Conservation (phyloP, 2,329 filamentous ascomycete genomes). For the Coleophoma cylindrospora region DNA sequence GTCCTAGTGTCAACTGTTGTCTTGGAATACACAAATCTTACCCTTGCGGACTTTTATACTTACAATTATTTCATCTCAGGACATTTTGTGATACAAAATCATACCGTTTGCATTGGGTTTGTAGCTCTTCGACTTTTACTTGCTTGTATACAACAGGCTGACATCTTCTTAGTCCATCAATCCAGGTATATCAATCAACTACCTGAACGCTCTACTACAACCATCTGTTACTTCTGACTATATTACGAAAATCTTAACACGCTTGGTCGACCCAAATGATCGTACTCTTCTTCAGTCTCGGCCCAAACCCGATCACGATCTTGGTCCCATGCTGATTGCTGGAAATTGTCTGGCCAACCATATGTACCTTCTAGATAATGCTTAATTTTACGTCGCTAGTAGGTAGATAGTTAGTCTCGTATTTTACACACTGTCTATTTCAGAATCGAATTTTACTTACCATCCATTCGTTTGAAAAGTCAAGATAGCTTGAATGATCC, state of each 20-base stretch:
- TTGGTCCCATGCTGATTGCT: neutral
- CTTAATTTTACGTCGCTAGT: conserved; percentile 1
- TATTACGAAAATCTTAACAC: neutral
- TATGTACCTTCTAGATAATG: neutral
- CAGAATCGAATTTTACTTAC: neutral
- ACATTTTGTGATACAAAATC: neutral
- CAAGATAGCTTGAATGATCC: neutral
- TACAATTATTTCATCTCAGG: neutral
- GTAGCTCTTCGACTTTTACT: neutral
- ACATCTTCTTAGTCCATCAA: neutral
- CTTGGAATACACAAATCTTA: neutral
- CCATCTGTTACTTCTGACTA: neutral
- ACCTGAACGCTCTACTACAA: neutral
- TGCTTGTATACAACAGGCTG: neutral
- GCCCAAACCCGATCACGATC: neutral
- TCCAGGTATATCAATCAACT: neutral
- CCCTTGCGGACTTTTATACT: neutral
- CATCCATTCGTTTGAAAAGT: neutral
- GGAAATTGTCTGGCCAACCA: neutral
- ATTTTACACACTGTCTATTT: neutral
- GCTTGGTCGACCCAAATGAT: neutral
- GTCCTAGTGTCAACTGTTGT: neutral
- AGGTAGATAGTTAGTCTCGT: neutral
- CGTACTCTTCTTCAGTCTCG: neutral
- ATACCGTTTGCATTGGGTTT: neutral